Evolutionary conservation across 345 rosid genomes (phyloP), one percentile per base, ranked within the genome.

Genomic region (Cardamine chenopodiifolia): DNA sequence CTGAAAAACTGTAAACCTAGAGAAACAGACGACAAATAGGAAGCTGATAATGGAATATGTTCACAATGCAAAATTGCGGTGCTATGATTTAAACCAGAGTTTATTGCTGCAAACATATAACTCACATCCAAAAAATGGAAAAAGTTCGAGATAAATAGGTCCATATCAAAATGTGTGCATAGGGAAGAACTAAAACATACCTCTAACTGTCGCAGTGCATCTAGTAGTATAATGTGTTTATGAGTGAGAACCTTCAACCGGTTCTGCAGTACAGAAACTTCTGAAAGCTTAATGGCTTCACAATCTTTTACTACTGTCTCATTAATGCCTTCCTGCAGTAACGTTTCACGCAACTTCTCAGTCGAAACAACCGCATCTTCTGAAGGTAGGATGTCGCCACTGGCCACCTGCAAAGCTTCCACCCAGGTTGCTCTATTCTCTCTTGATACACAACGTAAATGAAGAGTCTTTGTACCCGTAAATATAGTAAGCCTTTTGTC

Each of bases 401-500:
- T 73, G 26, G 89, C 89, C 45, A 88, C 87, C 79, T 80, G 85
- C 78, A 92, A 80, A 7, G 94, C 92, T 68, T 92, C 99, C 47
- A 92, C 79, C 99, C 99, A 95, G 8, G 85, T 72, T 48, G 90
- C 75, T 85, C 97, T 88, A 73, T 87, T 92, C 22, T 90, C 97
- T 77, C 89, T 87, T 17, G 94, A 79, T 62, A 81, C 77, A 73
- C 94, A 89, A 10, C 90, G 86, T 80, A 92, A 81, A 74, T 95
- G 99, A 70, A 95, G 99, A 77, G 99, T 95, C 82, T 95, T 95
- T 23, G 98, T 92, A 72, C 98, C 99, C 1, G 97, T 90, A 80
- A 90, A 92, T 82, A 95, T 89, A 42, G 91, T 82, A 35, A 95
- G 90, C 88, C 99, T 88, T 76, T 90, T 96, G 72, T 96, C 99